Evolutionary conservation across 1,139 yeast species (phyloP), one percentile per base, ranked within the genome.

Genomic region (Lipomyces yarrowii): DNA sequence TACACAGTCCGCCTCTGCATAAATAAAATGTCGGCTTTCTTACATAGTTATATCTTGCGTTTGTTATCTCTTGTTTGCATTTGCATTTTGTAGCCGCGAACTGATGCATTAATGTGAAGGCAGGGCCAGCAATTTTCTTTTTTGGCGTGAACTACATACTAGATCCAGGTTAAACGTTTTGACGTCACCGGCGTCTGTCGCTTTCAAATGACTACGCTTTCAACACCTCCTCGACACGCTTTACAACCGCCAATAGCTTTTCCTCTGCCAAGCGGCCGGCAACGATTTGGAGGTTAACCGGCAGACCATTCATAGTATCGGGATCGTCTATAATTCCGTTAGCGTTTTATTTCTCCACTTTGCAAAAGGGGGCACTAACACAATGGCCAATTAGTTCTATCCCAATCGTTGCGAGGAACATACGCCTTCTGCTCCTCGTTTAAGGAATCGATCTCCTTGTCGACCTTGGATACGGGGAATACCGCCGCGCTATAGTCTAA

Each of bases 211-310:
- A 21, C 26, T 61, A 63, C 7, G 65, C 68, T 21, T 60, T 59
- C 30, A 68, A 58, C 26, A 60, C 53, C 54, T 68, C 58, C 76
- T 73, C 68, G 86, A 70, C 64, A n/a, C 65, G 56, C 60, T 64
- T 63, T 23, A 81, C 75, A 72, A 82, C 78, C 4, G 77, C 79
- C 46, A 84, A 67, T 0, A 81, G 83, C 69, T 82, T 83, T 72
- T 85, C 88, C 70, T 85, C 88, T 69, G 84, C 81, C 60, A 79
- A 78, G 67, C 82, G 78, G 64, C 80, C 78, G 3, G 84, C 81
- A 21, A 84, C 79, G 7, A 85, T 72, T 73, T 85, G 88, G 26
- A 84, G 74, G 26, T 83, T 79, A 8, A 84, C 84, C 0, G 87
- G 87, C 73, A 85, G 83, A 1, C 83, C 83, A 66, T 82, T 79